Evolutionary conservation across 192 early-diverging fungal species (phyloP).

Genomic region (Entophlyctis luteolus): DNA sequence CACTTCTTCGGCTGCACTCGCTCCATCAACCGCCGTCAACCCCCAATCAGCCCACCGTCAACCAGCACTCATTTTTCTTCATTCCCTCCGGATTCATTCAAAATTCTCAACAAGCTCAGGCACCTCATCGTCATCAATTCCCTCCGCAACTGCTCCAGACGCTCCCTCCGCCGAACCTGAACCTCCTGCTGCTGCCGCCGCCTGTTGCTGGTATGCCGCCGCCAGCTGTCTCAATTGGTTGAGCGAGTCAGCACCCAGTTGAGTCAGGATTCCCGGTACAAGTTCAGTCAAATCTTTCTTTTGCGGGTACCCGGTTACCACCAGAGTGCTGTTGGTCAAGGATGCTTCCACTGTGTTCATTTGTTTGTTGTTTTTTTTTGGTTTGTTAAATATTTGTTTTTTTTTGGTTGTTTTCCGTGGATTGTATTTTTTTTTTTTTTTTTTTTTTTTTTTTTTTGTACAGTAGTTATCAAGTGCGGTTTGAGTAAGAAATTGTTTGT

Average conservation of each 20-base stretch:
- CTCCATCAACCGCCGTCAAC: too few relatives aligned
- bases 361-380: too few relatives aligned
- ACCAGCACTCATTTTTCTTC: neutral
- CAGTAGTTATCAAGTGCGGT: too few relatives aligned
- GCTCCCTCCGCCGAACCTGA: slow-evolving; percentile 26
- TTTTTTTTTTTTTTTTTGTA: too few relatives aligned
- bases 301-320: slow-evolving; percentile 79
- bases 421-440: too few relatives aligned
- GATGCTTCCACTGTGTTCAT: slow-evolving; percentile 69
- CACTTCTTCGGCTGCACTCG: too few relatives aligned
- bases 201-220: slow-evolving; percentile 71
- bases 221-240: slow-evolving; percentile 81
- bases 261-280: slow-evolving; percentile 71
- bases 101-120: slow-evolving; percentile 74
- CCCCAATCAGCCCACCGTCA: neutral
- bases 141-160: slow-evolving; percentile 31
- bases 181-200: slow-evolving; percentile 46
- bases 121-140: slow-evolving; percentile 81
- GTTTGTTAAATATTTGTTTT: too few relatives aligned
- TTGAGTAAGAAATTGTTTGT: too few relatives aligned
- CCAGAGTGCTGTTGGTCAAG: slow-evolving; percentile 87
- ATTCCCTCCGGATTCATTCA: slow-evolving; percentile 1
- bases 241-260: slow-evolving; percentile 87
- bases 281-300: slow-evolving; percentile 85
- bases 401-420: too few relatives aligned